Conservation (phyloP, 2,329 filamentous ascomycete species). For the Fusarium incarnatum region DNA sequence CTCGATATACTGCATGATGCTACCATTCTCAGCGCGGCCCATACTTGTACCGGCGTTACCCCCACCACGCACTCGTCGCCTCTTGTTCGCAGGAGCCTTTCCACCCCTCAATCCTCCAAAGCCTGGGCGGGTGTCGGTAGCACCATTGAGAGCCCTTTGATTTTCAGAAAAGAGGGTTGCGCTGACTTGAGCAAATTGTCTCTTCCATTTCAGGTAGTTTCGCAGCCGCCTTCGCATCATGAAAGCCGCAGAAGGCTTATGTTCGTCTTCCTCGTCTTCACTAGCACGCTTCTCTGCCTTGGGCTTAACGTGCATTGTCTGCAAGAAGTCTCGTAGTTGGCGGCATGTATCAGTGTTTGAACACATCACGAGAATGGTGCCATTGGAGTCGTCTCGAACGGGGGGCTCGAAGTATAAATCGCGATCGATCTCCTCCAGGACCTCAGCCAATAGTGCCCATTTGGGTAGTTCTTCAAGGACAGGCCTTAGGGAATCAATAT, state of each 20-base stretch:
- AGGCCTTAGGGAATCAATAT: constrained; percentile 74
- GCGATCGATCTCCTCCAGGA: constrained; percentile 91
- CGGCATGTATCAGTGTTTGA: constrained; percentile 86
- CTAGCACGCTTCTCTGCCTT: constrained; percentile 60
- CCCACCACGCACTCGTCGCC: constrained; percentile 85
- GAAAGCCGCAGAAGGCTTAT: constrained; percentile 78
- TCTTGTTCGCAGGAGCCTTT: constrained; percentile 81
- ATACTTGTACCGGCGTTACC: constrained; percentile 68
- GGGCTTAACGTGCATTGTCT: constrained; percentile 84
- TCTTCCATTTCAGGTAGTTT: constrained; percentile 91
- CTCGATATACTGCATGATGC: constrained; percentile 82
- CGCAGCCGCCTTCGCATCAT: constrained; percentile 92
- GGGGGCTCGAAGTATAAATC: constrained; percentile 87
- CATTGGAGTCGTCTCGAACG: constrained; percentile 84
- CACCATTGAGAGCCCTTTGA: constrained; percentile 78
- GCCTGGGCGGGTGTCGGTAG: constrained; percentile 66
- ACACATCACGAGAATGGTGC: constrained; percentile 96
- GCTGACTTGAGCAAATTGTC: constrained; percentile 87
- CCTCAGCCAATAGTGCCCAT: constrained; percentile 88
- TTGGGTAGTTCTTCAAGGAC: constrained; percentile 96
- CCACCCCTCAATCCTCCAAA: constrained; percentile 65
- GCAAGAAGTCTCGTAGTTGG: constrained; percentile 90
- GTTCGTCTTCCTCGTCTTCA: constrained; percentile 60
- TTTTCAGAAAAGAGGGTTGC: constrained; percentile 82
- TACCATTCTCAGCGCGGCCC: constrained; percentile 77